Evolutionary conservation across 2,329 filamentous ascomycete genomes (phyloP).

Genomic region (Ophidiomyces ophidiicola): DNA sequence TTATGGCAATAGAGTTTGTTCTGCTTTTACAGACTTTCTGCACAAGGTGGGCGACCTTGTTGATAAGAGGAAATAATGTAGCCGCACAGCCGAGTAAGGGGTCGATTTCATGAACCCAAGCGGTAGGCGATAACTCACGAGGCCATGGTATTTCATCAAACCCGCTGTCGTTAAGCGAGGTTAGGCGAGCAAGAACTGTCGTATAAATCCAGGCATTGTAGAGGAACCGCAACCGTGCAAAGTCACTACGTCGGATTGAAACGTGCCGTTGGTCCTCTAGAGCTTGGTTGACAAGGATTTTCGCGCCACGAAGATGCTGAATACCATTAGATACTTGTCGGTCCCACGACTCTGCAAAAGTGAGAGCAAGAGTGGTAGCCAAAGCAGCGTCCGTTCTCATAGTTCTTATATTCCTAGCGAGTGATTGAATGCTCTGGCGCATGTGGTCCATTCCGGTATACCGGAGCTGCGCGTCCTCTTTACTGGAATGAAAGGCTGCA

Average conservation of each 20-base stretch:
- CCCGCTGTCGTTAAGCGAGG: constrained; percentile 48
- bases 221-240: constrained; percentile 50
- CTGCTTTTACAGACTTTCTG: constrained; percentile 45
- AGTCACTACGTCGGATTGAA: constrained; percentile 34
- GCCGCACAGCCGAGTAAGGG: constrained; percentile 58
- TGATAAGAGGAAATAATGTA: constrained; percentile 57
- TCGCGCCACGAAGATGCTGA: constrained; percentile 56
- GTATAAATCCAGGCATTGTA: constrained; percentile 64
- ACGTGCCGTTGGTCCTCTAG: constrained; percentile 34
- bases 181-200: constrained; percentile 58
- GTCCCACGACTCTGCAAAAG: constrained; percentile 61
- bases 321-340: constrained; percentile 56
- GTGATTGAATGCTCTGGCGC: constrained; percentile 48
- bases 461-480: constrained; percentile 44
- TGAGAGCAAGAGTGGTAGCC: constrained; percentile 56
- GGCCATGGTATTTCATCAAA: constrained; percentile 33
- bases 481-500: constrained; percentile 55
- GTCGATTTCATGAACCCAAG: constrained; percentile 48
- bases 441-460: constrained; percentile 57
- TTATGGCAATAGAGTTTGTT: constrained; percentile 48
- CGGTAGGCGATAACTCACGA: constrained; percentile 30
- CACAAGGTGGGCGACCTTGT: constrained; percentile 53
- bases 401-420: constrained; percentile 48
- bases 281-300: constrained; percentile 49
- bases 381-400: constrained; percentile 55